phyloP scores from a whole-genome alignment of 73 alveolate genomes.

The Diophrys sp. region DNA sequence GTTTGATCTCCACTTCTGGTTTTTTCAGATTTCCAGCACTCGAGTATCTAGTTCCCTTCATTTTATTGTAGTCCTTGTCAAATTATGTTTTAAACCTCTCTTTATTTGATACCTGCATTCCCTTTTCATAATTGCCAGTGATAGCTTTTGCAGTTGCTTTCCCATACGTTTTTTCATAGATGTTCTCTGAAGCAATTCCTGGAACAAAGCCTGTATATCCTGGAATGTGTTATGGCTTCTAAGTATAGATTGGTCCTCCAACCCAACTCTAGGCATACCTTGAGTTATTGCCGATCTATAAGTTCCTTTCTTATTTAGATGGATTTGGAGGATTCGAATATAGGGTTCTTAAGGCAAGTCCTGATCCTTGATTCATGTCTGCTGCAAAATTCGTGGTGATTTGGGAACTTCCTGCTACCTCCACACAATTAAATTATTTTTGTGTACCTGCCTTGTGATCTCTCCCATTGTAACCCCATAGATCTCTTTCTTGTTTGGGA shows the following conservation, averaged over 20 bases:
- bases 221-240: conserved; percentile 55
- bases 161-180: conserved; percentile 73
- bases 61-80: too few species aligned
- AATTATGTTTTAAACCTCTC: conserved; percentile 16
- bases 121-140: conserved; percentile 11
- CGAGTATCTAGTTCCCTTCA: too few species aligned
- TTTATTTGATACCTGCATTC: background rate
- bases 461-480: conserved; percentile 24
- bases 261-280: conserved; percentile 52
- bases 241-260: conserved; percentile 57
- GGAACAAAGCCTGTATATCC: conserved; percentile 72
- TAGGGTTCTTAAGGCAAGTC: conserved; percentile 23
- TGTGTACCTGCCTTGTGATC: too few species aligned
- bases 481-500: conserved; percentile 24
- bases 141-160: conserved; percentile 35
- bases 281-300: conserved; percentile 43
- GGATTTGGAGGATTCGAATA: conserved; percentile 28
- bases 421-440: too few species aligned
- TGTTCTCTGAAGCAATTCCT: conserved; percentile 64
- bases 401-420: too few species aligned
- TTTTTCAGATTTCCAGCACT: too few species aligned
- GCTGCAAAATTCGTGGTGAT: too few species aligned
- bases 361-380: background rate
- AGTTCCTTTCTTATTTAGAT: background rate
- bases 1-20: too few species aligned